phyloP scores from a whole-genome alignment of 371 early-diverging fungal genomes.

The Mortierella sp. region DNA sequence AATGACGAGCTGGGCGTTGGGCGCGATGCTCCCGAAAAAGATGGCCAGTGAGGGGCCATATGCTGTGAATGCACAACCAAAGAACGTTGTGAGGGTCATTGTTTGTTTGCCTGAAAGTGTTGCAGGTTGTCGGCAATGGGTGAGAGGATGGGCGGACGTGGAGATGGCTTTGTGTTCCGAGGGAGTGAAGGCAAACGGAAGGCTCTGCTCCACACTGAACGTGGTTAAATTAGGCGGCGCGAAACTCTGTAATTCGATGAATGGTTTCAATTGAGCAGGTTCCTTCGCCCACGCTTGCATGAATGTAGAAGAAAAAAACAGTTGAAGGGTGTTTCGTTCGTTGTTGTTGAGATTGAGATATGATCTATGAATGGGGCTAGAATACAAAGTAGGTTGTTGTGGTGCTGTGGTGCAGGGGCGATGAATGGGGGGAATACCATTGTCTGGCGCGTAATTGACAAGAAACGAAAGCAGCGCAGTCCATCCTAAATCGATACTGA shows the following conservation, averaged over 20 bases:
- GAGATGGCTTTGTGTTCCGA: background rate
- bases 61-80: slow-evolving; percentile 80
- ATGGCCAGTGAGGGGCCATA: slow-evolving; percentile 81
- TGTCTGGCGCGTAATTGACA: background rate
- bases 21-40: slow-evolving; percentile 76
- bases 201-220: background rate
- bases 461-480: background rate
- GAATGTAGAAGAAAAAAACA: background rate
- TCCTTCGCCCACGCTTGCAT: background rate
- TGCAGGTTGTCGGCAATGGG: background rate
- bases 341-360: background rate
- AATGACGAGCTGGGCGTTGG: slow-evolving; percentile 77
- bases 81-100: slow-evolving; percentile 78
- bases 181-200: background rate
- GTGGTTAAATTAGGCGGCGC: background rate
- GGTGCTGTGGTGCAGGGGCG: background rate
- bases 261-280: background rate
- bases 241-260: background rate
- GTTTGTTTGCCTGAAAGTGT: background rate
- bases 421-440: background rate
- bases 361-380: background rate
- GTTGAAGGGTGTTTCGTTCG: background rate
- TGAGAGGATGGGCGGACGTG: background rate
- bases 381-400: slow-evolving; percentile 1
- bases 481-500: background rate